Evolutionary conservation across 1,284 basidiomycete genomes (phyloP).

Genomic region (Irpex lacteus): DNA sequence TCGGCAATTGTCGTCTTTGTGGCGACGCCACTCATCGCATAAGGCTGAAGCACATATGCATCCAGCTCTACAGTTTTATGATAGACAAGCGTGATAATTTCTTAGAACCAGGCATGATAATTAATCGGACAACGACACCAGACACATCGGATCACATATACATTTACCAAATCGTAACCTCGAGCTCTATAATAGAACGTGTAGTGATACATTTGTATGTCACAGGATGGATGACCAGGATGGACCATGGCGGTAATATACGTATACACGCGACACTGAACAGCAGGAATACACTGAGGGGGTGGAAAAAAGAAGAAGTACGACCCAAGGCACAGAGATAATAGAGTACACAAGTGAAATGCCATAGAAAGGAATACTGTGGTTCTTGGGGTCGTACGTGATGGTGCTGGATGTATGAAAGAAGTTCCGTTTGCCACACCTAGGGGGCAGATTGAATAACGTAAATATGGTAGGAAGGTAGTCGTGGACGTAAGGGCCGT

Average conservation of each 20-base stretch:
- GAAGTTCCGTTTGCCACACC: neutral
- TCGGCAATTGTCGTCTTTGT: no score
- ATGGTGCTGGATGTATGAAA: neutral
- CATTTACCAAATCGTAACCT: neutral
- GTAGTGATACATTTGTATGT: conserved; percentile 2
- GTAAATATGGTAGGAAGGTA: neutral
- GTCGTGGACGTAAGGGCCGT: neutral
- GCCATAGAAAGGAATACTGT: neutral
- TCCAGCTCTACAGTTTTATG: neutral
- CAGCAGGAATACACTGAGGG: neutral
- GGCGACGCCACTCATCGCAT: no score
- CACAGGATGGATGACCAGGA: neutral
- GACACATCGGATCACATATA: no score
- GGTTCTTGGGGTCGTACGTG: neutral
- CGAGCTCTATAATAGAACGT: neutral
- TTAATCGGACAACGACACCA: no score
- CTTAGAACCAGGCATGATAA: no score
- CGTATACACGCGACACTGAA: neutral
- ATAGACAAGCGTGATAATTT: no score
- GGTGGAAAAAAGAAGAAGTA: neutral
- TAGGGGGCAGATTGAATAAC: neutral
- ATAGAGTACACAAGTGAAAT: neutral
- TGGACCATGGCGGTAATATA: neutral
- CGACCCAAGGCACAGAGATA: neutral
- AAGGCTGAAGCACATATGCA: neutral